Conservation (phyloP, 371 early-diverging fungal genomes). For the Mortierella sp. region DNA sequence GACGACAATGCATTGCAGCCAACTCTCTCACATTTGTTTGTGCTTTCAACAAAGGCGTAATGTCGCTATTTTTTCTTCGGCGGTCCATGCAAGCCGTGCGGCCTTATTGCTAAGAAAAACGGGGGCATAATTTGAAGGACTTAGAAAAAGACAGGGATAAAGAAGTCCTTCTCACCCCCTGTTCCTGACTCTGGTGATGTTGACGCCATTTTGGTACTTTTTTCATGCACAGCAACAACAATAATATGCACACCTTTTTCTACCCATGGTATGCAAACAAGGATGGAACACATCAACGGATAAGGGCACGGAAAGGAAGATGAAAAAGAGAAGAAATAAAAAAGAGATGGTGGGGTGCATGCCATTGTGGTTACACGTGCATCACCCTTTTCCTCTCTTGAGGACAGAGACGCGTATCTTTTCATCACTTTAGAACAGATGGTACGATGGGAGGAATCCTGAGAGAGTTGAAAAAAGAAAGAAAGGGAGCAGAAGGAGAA, state of each 20-base stretch:
- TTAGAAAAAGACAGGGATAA: neutral
- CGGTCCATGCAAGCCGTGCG: neutral
- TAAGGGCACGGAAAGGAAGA: neutral
- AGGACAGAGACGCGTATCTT: neutral
- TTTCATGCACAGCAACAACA: neutral
- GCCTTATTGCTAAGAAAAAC: neutral
- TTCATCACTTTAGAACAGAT: conserved; percentile 2
- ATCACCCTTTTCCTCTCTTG: neutral
- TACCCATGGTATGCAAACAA: neutral
- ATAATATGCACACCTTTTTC: neutral
- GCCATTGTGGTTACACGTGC: neutral
- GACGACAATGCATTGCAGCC: neutral
- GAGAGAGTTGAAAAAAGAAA: no score
- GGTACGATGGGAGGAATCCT: conserved; percentile 2
- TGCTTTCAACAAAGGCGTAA: neutral
- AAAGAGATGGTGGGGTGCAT: neutral
- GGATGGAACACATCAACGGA: neutral
- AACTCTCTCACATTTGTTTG: neutral
- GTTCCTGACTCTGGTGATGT: neutral
- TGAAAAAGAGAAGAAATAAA: neutral
- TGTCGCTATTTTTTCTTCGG: neutral
- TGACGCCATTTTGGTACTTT: neutral
- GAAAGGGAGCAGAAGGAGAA: neutral
- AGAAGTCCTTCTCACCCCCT: neutral
- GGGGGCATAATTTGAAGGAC: neutral